Percentiles rank a stretch among this genome's conserved stretches.
Evolutionary conservation across 2,329 filamentous ascomycete genomes (phyloP).

Genomic region (Diaporthe ilicicola): DNA sequence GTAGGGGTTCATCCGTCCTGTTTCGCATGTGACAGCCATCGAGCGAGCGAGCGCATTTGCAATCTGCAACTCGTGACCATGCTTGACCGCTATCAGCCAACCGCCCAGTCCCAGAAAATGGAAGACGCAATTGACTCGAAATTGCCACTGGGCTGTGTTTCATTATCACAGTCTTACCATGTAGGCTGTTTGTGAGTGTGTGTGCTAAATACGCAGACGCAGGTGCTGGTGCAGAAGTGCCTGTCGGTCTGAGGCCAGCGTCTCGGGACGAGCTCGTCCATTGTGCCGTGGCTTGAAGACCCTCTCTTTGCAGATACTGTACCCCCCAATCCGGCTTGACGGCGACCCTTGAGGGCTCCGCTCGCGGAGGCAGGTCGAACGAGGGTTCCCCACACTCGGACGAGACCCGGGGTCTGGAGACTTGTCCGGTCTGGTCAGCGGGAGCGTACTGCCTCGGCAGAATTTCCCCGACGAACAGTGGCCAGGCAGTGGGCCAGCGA

Average conservation of each 20-base stretch:
- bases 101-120: not conserved
- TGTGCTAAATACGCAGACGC: not conserved
- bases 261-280: conserved; percentile 17
- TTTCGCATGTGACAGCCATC: conserved; percentile 31
- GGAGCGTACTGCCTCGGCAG: conserved; percentile 27
- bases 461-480: conserved; percentile 13
- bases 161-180: not conserved
- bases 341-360: conserved; percentile 3
- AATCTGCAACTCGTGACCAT: conserved; percentile 23
- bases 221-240: not conserved
- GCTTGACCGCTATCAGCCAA: not conserved
- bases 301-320: not conserved
- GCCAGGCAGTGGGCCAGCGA: conserved; percentile 6
- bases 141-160: conserved; percentile 18
- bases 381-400: conserved; percentile 26
- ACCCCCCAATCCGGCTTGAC: not conserved
- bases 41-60: not conserved
- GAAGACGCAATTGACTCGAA: conserved; percentile 19
- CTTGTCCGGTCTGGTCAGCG: not conserved
- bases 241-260: conserved; percentile 9
- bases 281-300: conserved; percentile 5
- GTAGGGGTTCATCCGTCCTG: conserved; percentile 1
- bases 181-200: not conserved
- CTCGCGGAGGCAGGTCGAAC: conserved; percentile 14
- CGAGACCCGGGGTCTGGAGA: conserved; percentile 23